Evolutionary conservation across 2,329 filamentous ascomycete genomes (phyloP), one percentile per base, ranked within the genome.

Genomic region (Truncatella angustata): DNA sequence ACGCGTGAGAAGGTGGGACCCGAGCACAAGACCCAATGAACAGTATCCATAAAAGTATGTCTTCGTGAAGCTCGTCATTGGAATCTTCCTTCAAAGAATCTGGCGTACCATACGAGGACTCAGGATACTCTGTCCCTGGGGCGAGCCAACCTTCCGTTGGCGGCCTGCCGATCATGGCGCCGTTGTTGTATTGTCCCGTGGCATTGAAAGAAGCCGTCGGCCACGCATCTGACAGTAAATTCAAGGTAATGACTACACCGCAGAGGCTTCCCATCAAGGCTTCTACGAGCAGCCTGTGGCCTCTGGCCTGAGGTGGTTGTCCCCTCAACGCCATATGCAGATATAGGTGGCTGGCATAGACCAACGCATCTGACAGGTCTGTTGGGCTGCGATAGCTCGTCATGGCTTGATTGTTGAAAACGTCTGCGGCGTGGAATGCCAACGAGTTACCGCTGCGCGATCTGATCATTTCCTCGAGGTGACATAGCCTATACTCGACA

Each of bases 21-120:
- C 63, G 64, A n/a, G 67, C 60, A 50, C 66, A 68, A 2, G 59
- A 60, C 20, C 64, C 66, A 2, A 65, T 51, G 55, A 65, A 68
- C n/a, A 68, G 61, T 14, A 58, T 55, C 66, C 66, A 68, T 3
- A 68, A 58, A 11, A 68, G 54, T 16, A 62, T 58, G 28, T 66
- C 61, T 18, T 60, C 56, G 16, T 65, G 60, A 5, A 68, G 54
- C 4, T 65, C 62, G 36, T 66, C 58, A 5, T 11, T 28, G 7
- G 18, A 12, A 5, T 42, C 47, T 11, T 36, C 26, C 4, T 18
- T 32, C 42, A 23, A 20, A 5, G 18, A 21, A 7, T 18, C 36
- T 7, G 48, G 37, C 20, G 39, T 45, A 6, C 23, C 23, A 18
- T 36, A 16, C 10, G 24, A 28, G 12, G 49, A 56, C 23, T 54